These are phyloP conservation scores for Colletotrichum sp. DNA, from an alignment of 2,329 filamentous ascomycete species.

Conservation along the genomic window DNA sequence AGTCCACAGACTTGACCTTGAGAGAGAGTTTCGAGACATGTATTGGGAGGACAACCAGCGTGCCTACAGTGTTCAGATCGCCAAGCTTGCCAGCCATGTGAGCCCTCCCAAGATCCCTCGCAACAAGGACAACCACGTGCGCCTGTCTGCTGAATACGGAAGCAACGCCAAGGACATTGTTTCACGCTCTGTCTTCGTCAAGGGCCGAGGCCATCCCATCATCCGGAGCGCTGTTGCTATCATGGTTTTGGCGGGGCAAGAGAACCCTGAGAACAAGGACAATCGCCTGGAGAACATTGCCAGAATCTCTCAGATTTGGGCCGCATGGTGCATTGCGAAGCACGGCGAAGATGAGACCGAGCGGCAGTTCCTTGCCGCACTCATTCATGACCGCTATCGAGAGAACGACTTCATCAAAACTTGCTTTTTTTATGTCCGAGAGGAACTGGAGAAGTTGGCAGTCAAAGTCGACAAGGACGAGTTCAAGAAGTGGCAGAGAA, in stretches of 20 bases:
- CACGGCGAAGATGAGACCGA: background rate
- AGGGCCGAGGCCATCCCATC: background rate
- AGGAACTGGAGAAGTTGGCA: background rate
- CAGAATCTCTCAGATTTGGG: background rate
- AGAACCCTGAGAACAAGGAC: background rate
- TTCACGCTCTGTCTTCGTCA: slow-evolving; percentile 3
- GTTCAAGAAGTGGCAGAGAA: background rate
- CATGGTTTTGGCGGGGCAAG: background rate
- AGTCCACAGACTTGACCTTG: background rate
- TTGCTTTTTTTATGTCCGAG: background rate
- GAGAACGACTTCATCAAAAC: background rate
- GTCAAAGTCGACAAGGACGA: background rate
- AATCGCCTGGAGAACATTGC: background rate
- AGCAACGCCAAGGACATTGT: background rate
- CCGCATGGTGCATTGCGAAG: slow-evolving; percentile 10
- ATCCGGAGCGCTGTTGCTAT: slow-evolving; percentile 13
- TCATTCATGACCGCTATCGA: background rate
- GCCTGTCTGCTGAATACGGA: background rate
- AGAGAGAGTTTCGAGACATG: background rate
- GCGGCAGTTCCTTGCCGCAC: background rate
- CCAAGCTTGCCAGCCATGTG: background rate
- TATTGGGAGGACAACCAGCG: slow-evolving; percentile 10
- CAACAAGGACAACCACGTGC: background rate
- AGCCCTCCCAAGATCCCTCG: background rate
- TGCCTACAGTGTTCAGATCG: background rate